Percentiles rank a stretch among this genome's conserved stretches.
These are phyloP conservation scores for Lichina pygmaea DNA, from an alignment of 495 filamentous ascomycete genomes.

Conservation along the genomic window DNA sequence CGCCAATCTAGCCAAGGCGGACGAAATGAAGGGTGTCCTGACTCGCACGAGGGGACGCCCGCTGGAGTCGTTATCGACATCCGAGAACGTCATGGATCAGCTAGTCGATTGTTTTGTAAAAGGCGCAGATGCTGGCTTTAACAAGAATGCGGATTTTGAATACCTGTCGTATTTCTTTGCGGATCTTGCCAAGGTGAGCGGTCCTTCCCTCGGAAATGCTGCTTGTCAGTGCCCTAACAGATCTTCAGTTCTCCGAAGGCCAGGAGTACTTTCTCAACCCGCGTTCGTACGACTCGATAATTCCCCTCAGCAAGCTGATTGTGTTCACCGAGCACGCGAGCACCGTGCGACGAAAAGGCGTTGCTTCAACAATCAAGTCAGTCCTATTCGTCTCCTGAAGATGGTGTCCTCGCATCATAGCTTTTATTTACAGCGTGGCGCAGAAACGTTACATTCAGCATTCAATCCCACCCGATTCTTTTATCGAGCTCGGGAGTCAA, in stretches of 20 bases:
- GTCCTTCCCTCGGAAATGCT: too few species aligned
- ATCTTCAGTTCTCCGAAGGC: conserved; percentile 21
- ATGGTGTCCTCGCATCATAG: not conserved
- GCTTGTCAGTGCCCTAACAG: too few species aligned
- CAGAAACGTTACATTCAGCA: conserved; percentile 2
- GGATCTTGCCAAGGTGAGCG: conserved; percentile 45
- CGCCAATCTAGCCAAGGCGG: conserved; percentile 67
- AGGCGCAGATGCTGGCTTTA: conserved; percentile 53
- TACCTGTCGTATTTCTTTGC: conserved; percentile 86
- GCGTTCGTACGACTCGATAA: conserved; percentile 49
- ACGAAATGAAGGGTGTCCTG: conserved; percentile 38
- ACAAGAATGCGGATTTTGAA: conserved; percentile 69
- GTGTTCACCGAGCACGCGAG: conserved; percentile 81
- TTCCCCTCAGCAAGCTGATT: conserved; percentile 63
- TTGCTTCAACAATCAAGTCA: conserved; percentile 84
- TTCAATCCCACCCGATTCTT: conserved; percentile 1
- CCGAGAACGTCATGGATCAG: conserved; percentile 56
- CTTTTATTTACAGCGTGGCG: not conserved
- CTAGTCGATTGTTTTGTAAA: conserved; percentile 88
- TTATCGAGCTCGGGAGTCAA: conserved; percentile 30
- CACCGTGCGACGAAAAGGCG: conserved; percentile 54
- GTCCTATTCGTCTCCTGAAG: conserved; percentile 26
- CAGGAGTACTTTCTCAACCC: conserved; percentile 47
- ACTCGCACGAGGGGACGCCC: conserved; percentile 33
- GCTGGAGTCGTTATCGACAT: conserved; percentile 27